phyloP scores from a whole-genome alignment of 768 basidiomycete genomes.

The Kockovaella imperatae region DNA sequence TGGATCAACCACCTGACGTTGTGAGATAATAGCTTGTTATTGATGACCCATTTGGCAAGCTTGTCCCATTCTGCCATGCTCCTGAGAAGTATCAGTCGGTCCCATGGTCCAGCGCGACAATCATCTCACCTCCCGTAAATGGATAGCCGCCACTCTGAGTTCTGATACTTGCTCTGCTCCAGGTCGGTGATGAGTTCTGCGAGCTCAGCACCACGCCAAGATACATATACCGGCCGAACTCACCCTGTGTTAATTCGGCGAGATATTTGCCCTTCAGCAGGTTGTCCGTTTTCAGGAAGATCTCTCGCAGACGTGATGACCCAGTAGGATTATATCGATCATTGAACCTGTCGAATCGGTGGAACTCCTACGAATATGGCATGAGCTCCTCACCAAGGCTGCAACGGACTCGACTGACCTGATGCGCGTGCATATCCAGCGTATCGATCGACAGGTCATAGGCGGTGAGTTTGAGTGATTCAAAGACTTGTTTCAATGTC shows the following conservation, averaged over 20 bases:
- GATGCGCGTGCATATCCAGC: constrained; percentile 98
- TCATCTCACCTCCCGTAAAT: constrained; percentile 67
- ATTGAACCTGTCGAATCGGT: constrained; percentile 98
- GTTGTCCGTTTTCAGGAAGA: constrained; percentile 98
- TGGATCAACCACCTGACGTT: constrained; percentile 98
- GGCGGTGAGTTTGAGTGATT: constrained; percentile 85
- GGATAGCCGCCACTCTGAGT: constrained; percentile 94
- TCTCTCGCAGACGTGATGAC: constrained; percentile 86
- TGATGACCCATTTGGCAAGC: constrained; percentile 90
- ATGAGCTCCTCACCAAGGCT: not conserved
- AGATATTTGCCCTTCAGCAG: constrained; percentile 84
- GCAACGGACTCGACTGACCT: constrained; percentile 46
- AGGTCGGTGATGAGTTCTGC: constrained; percentile 95
- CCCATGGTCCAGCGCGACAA: not conserved
- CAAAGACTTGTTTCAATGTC: constrained; percentile 84
- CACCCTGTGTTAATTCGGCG: constrained; percentile 87
- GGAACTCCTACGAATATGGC: constrained; percentile 61
- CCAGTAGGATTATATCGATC: constrained; percentile 93
- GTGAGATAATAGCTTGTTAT: constrained; percentile 87
- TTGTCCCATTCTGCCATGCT: constrained; percentile 86
- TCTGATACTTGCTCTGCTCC: constrained; percentile 98
- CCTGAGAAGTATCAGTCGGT: constrained; percentile 4
- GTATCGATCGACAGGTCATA: constrained; percentile 99
- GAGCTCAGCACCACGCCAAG: not conserved
- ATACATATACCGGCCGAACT: constrained; percentile 1